Conservation (phyloP, 169 alveolate genomes). For the Cyclospora cayetanensis region DNA sequence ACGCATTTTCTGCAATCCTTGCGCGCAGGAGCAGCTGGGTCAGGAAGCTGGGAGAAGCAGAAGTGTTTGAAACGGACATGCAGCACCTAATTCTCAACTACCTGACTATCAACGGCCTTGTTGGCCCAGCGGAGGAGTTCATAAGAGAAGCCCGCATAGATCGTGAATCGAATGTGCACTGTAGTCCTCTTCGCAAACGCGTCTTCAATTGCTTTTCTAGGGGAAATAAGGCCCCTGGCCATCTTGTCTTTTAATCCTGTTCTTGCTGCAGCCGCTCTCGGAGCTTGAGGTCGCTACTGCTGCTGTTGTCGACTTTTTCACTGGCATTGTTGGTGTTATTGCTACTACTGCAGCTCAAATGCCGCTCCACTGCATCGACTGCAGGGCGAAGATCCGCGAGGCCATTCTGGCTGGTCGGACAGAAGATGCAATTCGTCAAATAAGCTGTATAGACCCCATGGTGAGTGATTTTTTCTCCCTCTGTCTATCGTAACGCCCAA, state of each 20-base stretch:
- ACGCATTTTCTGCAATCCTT: too few relatives aligned
- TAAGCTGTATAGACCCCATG: conserved; percentile 35
- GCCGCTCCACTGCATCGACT: conserved; percentile 69
- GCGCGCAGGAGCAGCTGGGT: conserved; percentile 65
- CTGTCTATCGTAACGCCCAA: too few relatives aligned
- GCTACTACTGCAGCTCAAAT: conserved; percentile 62
- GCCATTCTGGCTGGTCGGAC: conserved; percentile 68
- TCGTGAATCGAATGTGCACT: conserved; percentile 24
- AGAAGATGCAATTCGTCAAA: conserved; percentile 65
- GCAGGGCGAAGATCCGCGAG: conserved; percentile 69
- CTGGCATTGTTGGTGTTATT: neutral
- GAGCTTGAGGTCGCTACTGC: neutral
- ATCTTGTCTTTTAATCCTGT: neutral
- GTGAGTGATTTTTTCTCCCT: neutral
- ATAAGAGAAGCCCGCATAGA: conserved; percentile 54
- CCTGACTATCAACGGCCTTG: conserved; percentile 70
- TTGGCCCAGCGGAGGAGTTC: conserved; percentile 68
- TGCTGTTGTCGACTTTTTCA: neutral
- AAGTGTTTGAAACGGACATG: conserved; percentile 67
- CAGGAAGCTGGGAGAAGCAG: conserved; percentile 55
- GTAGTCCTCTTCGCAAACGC: neutral
- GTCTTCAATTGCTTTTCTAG: too few relatives aligned
- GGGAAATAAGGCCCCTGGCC: neutral
- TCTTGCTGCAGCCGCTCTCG: neutral
- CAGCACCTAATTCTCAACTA: conserved; percentile 67